Conservation (phyloP, 768 basidiomycete species). For the Serpula lacrymans region DNA sequence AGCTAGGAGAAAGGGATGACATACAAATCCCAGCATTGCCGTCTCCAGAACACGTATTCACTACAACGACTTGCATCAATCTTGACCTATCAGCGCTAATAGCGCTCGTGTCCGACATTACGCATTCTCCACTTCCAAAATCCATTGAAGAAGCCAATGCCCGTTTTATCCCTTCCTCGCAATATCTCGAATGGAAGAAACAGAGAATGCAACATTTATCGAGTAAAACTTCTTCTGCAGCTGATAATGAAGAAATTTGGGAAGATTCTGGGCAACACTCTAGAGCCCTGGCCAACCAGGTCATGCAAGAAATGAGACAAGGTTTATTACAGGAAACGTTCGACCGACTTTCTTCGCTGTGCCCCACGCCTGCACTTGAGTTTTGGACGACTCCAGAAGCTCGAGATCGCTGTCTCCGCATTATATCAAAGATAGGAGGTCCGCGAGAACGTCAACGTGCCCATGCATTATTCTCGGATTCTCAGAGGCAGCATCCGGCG, state of each 20-base stretch:
- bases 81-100: slow-evolving; percentile 84
- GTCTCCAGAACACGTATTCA: slow-evolving; percentile 14
- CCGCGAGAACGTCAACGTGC: slow-evolving; percentile 61
- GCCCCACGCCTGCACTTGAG: slow-evolving; percentile 3
- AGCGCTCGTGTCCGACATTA: slow-evolving; percentile 79
- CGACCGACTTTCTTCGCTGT: slow-evolving; percentile 36
- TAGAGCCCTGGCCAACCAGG: slow-evolving; percentile 67
- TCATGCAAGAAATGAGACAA: slow-evolving; percentile 69
- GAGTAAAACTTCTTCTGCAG: slow-evolving; percentile 9
- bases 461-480: slow-evolving; percentile 53
- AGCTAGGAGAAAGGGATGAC: slow-evolving; percentile 55
- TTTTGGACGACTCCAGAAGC: slow-evolving; percentile 87
- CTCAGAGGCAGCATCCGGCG: too few species aligned
- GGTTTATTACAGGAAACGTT: slow-evolving; percentile 61
- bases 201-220: slow-evolving; percentile 15
- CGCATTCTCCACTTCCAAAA: slow-evolving; percentile 64
- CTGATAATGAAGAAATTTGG: slow-evolving; percentile 24
- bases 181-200: slow-evolving; percentile 60
- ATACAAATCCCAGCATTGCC: slow-evolving; percentile 17
- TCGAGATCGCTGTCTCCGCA: slow-evolving; percentile 65
- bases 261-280: slow-evolving; percentile 53
- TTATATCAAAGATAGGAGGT: slow-evolving; percentile 80
- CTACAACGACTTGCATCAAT: slow-evolving; percentile 63
- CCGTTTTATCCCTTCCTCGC: slow-evolving; percentile 60
- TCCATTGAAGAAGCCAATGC: slow-evolving; percentile 53